A percentile compares a stretch with the other conserved stretches of the same genome.
Evolutionary conservation across 306 rosid species (phyloP).

Genomic region (Pterocarpus macrocarpus): DNA sequence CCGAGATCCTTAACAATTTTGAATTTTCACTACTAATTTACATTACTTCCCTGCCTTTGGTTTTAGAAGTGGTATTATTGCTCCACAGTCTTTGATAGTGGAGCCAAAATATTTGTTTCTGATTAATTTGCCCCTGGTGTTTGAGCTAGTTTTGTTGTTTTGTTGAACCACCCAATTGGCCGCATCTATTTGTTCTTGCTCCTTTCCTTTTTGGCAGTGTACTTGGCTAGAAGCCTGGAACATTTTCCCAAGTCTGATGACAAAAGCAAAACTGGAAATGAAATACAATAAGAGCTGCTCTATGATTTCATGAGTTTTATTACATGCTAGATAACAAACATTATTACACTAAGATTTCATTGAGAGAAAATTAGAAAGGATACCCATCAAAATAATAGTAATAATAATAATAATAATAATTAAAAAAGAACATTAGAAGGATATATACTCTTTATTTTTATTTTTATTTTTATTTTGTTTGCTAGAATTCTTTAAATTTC

Average conservation of each 20-base stretch:
- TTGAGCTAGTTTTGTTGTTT: not conserved
- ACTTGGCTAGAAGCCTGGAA: not conserved
- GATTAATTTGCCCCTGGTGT: not conserved
- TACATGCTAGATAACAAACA: not conserved
- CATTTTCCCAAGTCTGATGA: slow-evolving; percentile 4
- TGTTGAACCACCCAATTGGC: slow-evolving; percentile 11
- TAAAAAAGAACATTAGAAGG: too few relatives aligned
- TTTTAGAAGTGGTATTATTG: not conserved
- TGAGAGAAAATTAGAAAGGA: not conserved
- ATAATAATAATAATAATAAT: too few relatives aligned
- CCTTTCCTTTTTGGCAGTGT: slow-evolving; percentile 24
- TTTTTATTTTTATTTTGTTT: not conserved
- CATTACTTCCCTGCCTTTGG: not conserved
- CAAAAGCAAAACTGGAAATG: slow-evolving; percentile 4
- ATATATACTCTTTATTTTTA: too few relatives aligned
- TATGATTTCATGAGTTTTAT: slow-evolving; percentile 6
- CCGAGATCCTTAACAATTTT: not conserved
- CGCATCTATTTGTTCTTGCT: slow-evolving; percentile 16
- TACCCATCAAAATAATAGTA: too few relatives aligned
- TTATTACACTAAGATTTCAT: not conserved
- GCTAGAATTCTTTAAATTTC: not conserved
- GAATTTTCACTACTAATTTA: not conserved
- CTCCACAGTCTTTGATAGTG: slow-evolving; percentile 1
- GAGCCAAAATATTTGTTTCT: not conserved
- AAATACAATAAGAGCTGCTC: not conserved